Evolutionary conservation across 225 moss, liverwort and hornwort species (phyloP), one percentile per base, ranked within the genome.

Genomic region (Lunularia cruciata): DNA sequence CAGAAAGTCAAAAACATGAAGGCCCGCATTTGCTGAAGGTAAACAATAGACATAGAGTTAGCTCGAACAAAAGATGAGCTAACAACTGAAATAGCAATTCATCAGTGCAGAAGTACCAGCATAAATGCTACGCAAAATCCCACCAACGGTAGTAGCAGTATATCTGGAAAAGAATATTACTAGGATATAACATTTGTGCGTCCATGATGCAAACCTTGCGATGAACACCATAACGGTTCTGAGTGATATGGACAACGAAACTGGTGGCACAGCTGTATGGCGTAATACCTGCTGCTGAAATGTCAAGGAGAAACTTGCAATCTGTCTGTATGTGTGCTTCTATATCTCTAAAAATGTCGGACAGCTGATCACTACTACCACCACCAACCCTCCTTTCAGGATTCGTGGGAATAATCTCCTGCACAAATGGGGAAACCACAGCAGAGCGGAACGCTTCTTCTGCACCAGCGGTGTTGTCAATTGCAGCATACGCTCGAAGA

Each of bases 401-500:
- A 70, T 45, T 78, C 53, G 80, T 74, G 30, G 87, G 81, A 73
- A 94, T 69, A 32, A 90, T 82, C 20, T 71, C 60, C 72, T 84
- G 87, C 65, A 90, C 88, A 79, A 90, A 85, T 58, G 85, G 87
- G 42, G 88, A 78, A 62, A 94, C 93, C 47, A 94, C 85, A 60
- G 93, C 87, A 69, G 87, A 74, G 63, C 88, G 93, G 55, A 90
- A 90, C 34, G 84, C 90, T 43, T 88, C 93, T 78, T 94, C 88
- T 38, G 93, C 90, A 42, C 90, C 90, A 77, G 84, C 65, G 64
- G 83, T 90, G 49, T 90, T 90, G 46, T 94, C 93, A 69, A 90
- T 88, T 39, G 93, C 87, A 78, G 90, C 85, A 77, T 94, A 90
- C 47, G 93, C 90, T 56, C 90, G 86, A 62, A 94, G 87, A 70